phyloP scores from a whole-genome alignment of 306 rosid genomes.

The Delonix regia region DNA sequence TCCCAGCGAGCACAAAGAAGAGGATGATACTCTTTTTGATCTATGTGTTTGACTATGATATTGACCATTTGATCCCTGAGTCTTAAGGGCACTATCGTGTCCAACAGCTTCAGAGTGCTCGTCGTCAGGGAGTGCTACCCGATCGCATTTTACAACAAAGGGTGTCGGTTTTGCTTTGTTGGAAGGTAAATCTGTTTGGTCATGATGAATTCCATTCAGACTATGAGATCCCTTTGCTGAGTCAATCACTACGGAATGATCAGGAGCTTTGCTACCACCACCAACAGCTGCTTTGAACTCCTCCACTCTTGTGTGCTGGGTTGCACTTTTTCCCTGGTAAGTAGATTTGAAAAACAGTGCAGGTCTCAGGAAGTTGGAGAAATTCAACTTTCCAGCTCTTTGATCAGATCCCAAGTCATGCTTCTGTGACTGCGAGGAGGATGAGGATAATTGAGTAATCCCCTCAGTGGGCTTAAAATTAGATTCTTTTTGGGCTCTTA shows the following conservation, averaged over 20 bases:
- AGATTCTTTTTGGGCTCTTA: conserved; percentile 15
- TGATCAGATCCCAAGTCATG: conserved; percentile 28
- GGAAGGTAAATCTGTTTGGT: conserved; percentile 11
- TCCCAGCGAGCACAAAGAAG: conserved; percentile 54
- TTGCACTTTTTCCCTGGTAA: conserved; percentile 20
- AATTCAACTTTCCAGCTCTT: conserved; percentile 30
- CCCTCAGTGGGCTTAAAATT: background rate
- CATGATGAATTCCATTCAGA: conserved; percentile 8
- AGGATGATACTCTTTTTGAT: conserved; percentile 29
- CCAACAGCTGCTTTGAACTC: conserved; percentile 18
- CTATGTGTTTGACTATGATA: conserved; percentile 16
- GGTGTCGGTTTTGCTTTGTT: background rate
- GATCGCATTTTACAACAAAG: conserved; percentile 30
- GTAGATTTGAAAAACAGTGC: conserved; percentile 32
- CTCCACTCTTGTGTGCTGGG: background rate
- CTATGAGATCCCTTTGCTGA: conserved; percentile 28
- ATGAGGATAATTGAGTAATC: conserved; percentile 3
- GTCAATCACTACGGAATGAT: conserved; percentile 26
- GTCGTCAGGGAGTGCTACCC: conserved; percentile 31
- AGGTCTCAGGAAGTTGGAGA: conserved; percentile 45
- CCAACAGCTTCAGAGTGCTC: conserved; percentile 39
- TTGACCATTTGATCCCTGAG: conserved; percentile 13
- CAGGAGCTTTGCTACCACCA: background rate
- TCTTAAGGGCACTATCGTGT: background rate
- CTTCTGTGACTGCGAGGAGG: conserved; percentile 29